Conservation (phyloP, 495 filamentous ascomycete species). For the Hypoxylon rickii region DNA sequence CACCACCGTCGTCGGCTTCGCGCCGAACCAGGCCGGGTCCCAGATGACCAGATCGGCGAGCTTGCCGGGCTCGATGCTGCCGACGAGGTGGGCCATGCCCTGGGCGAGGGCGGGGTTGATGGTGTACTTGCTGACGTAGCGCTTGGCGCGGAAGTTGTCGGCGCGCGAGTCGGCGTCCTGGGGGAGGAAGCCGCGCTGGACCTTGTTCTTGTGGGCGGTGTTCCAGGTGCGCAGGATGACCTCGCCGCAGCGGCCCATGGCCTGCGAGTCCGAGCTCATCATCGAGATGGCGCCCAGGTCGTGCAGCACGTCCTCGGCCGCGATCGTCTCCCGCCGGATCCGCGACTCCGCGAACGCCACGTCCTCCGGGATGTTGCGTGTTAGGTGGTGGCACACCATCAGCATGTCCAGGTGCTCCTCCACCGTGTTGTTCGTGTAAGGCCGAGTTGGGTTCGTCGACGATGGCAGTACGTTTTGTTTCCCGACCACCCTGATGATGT, state of each 20-base stretch:
- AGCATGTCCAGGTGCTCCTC: slow-evolving; percentile 99
- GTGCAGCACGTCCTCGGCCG: slow-evolving; percentile 95
- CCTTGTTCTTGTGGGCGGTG: slow-evolving; percentile 97
- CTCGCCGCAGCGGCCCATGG: slow-evolving; percentile 96
- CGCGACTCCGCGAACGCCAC: slow-evolving; percentile 95
- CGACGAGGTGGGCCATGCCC: slow-evolving; percentile 89
- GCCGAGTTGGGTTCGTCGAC: slow-evolving; percentile 91
- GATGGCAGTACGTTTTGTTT: slow-evolving; percentile 90
- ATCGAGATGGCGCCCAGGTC: slow-evolving; percentile 96
- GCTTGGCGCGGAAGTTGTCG: slow-evolving; percentile 91
- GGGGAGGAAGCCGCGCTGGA: slow-evolving; percentile 74
- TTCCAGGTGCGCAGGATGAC: slow-evolving; percentile 96
- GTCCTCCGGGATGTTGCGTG: slow-evolving; percentile 91
- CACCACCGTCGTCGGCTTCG: slow-evolving; percentile 80
- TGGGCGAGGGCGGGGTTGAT: slow-evolving; percentile 95
- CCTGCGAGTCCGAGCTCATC: slow-evolving; percentile 97
- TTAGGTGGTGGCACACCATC: slow-evolving; percentile 97
- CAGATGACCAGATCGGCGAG: slow-evolving; percentile 91
- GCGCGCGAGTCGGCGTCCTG: slow-evolving; percentile 83
- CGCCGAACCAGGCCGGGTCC: slow-evolving; percentile 84
- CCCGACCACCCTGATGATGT: slow-evolving; percentile 94
- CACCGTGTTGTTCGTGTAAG: slow-evolving; percentile 89
- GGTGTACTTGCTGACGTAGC: slow-evolving; percentile 96
- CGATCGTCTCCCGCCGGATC: slow-evolving; percentile 95
- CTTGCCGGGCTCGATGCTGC: slow-evolving; percentile 87